phyloP scores from a whole-genome alignment of 192 early-diverging fungal species.

The Podila minutissima region DNA sequence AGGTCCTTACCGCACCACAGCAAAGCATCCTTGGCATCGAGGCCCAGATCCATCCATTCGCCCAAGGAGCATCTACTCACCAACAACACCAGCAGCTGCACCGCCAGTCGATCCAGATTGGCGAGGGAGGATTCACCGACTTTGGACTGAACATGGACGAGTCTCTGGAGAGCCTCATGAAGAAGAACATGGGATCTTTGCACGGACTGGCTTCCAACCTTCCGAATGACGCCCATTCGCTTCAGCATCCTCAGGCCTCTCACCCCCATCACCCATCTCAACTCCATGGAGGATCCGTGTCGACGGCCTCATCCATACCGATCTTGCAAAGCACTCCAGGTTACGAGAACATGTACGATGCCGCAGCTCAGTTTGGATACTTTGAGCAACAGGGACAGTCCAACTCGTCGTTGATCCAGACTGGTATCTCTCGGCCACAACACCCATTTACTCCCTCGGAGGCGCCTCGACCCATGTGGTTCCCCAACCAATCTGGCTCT shows the following conservation, averaged over 20 bases:
- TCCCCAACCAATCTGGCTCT: conserved; percentile 23
- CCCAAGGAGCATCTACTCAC: background rate
- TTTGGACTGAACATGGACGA: conserved; percentile 25
- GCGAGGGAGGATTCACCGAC: conserved; percentile 1
- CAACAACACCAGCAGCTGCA: conserved; percentile 1
- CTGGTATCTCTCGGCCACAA: conserved; percentile 1
- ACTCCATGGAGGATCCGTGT: background rate
- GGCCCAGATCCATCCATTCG: conserved; percentile 4
- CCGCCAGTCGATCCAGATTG: background rate
- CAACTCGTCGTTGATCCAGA: background rate
- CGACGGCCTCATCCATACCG: background rate
- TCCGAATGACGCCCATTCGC: background rate
- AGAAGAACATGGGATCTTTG: conserved; percentile 32
- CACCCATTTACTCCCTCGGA: background rate
- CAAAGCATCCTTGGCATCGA: background rate
- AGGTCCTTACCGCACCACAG: background rate
- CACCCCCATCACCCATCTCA: conserved; percentile 4
- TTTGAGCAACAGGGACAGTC: conserved; percentile 7
- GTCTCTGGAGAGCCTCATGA: conserved; percentile 30
- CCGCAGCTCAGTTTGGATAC: conserved; percentile 6
- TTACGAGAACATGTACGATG: background rate
- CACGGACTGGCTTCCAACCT: background rate
- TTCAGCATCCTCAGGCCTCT: background rate
- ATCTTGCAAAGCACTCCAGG: background rate
- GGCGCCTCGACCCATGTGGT: conserved; percentile 16